Evolutionary conservation across 2,329 filamentous ascomycete genomes (phyloP).

Genomic region (Arthrocladium fulminans): DNA sequence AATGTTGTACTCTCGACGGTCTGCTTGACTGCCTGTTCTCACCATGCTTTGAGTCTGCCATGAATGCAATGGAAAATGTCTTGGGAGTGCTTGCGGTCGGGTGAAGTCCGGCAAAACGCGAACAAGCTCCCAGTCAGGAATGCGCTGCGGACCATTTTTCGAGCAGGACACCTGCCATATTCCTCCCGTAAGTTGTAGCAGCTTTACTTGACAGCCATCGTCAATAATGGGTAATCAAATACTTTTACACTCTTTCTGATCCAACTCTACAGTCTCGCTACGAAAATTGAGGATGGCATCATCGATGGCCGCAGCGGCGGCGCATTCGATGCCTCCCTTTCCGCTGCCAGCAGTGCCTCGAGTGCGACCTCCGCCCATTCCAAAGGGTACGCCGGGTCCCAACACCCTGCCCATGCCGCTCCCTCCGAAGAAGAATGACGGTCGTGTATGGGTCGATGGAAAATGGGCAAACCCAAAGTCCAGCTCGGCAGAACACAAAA

Average conservation of each 20-base stretch:
- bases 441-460: conserved; percentile 33
- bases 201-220: background rate
- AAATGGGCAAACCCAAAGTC: conserved; percentile 31
- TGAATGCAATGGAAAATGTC: too few relatives aligned
- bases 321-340: conserved; percentile 15
- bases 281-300: background rate
- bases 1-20: too few relatives aligned
- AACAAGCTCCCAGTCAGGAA: background rate
- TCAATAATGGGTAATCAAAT: background rate
- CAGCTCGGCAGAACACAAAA: conserved; percentile 34
- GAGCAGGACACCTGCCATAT: background rate
- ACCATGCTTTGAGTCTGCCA: too few relatives aligned
- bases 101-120: too few relatives aligned
- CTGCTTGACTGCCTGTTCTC: too few relatives aligned
- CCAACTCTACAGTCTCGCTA: background rate
- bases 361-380: conserved; percentile 21
- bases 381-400: conserved; percentile 18
- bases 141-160: conserved; percentile 2
- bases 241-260: background rate
- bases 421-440: conserved; percentile 10
- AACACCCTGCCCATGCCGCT: conserved; percentile 18
- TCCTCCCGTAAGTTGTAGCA: background rate
- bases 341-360: conserved; percentile 20
- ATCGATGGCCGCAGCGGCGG: conserved; percentile 18
- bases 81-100: too few relatives aligned